phyloP scores from a whole-genome alignment of 2,329 filamentous ascomycete genomes.

The Eutypella sp. region DNA sequence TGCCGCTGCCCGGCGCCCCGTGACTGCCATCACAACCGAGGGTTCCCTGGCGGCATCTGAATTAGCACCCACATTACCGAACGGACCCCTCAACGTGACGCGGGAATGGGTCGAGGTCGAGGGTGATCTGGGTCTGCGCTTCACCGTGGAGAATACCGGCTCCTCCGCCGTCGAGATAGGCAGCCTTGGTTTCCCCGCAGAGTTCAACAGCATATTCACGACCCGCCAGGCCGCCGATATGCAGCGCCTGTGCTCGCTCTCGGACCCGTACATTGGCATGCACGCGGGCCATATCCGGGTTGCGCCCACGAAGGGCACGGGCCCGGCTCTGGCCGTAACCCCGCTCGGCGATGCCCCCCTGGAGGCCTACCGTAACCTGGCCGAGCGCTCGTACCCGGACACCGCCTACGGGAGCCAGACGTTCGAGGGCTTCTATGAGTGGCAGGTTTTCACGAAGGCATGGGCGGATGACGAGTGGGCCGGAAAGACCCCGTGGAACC shows the following conservation, averaged over 20 bases:
- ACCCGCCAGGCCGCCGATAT: constrained; percentile 43
- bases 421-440: constrained; percentile 58
- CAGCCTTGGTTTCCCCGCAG: constrained; percentile 52
- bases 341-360: constrained; percentile 43
- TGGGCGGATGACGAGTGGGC: constrained; percentile 55
- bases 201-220: constrained; percentile 60
- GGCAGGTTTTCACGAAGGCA: constrained; percentile 49
- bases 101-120: constrained; percentile 46
- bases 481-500: constrained; percentile 47
- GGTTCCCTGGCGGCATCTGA: constrained; percentile 33
- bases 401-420: constrained; percentile 47
- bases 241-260: constrained; percentile 46
- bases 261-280: constrained; percentile 57
- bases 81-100: constrained; percentile 38
- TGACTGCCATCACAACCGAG: constrained; percentile 23
- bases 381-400: constrained; percentile 35
- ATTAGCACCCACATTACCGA: constrained; percentile 36
- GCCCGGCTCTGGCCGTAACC: constrained; percentile 49
- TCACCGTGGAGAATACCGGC: constrained; percentile 45
- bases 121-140: constrained; percentile 45
- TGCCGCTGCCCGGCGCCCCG: constrained; percentile 33
- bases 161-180: constrained; percentile 44
- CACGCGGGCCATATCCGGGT: constrained; percentile 54
- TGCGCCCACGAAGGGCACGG: constrained; percentile 45
- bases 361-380: constrained; percentile 51